Evolutionary conservation across 352 stramenopile species (phyloP), one percentile per base, ranked within the genome.

Genomic region (Globisporangium splendens): DNA sequence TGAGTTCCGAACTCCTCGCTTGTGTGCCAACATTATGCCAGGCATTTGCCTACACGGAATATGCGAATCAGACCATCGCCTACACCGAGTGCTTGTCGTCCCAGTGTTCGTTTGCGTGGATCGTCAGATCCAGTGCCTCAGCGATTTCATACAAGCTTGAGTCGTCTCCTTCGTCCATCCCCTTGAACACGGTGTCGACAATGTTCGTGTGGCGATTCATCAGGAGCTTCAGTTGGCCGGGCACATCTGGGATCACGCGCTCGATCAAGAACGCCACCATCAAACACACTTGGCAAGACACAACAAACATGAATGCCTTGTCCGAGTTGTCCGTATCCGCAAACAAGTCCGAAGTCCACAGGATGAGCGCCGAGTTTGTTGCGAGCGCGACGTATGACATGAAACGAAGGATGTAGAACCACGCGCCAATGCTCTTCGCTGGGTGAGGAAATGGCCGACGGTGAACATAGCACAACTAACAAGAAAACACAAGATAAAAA

Each of bases 351-450:
- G 83, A 89, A n/a, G 85, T 91, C 75, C 83, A 94, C 24, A 94
- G 54, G 28, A 94, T 87, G 28, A 94, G 62, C 13, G 82, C 82
- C 2, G 78, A 72, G 65, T 94, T 94, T 31, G 85, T 94, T n/a
- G 65, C 79, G 18, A 94, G 62, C 8, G 85, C 68, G 20, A 90
- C 81, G 60, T 89, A 90, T 49, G 83, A 87, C 77, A 94, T 91
- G 54, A 89, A 79, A 15, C 83, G 75, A 41, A 94, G 56, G 58
- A 92, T 89, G 60, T 90, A 87, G 58, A 88, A 91, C 94, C 94
- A 98, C 38, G 95, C 91, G 48, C 94, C 93, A 69, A 98, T 97
- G 71, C 85, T 81, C 60, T 96, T 86, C 3, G 86, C 83, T 4
- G 79, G 71, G 46, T 83, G 62, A 7, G 90, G 86, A 56, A 94